These are phyloP conservation scores for Naegleria lovaniensis DNA, from an alignment of 208 protist genomes.

Conservation along the genomic window DNA sequence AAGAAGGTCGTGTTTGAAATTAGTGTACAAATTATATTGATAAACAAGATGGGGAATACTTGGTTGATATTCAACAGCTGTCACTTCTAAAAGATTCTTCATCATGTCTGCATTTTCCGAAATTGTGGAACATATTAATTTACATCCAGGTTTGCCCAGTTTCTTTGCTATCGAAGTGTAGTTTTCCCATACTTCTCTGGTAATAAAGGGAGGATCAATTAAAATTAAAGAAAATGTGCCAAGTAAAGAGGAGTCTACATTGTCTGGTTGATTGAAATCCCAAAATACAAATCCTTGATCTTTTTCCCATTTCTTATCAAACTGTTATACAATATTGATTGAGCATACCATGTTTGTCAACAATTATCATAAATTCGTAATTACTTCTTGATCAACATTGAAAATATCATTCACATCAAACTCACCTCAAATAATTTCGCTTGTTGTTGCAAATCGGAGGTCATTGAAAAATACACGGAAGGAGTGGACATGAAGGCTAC, in stretches of 20 bases:
- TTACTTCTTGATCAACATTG: too few species aligned
- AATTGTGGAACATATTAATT: slow-evolving; percentile 73
- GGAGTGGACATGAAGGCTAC: slow-evolving; percentile 80
- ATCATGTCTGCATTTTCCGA: slow-evolving; percentile 65
- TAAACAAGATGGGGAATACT: slow-evolving; percentile 73
- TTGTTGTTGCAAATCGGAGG: slow-evolving; percentile 29
- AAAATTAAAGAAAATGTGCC: slow-evolving; percentile 75
- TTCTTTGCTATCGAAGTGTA: slow-evolving; percentile 64
- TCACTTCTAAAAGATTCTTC: slow-evolving; percentile 57
- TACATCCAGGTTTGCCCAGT: slow-evolving; percentile 41
- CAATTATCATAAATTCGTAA: too few species aligned
- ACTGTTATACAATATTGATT: slow-evolving; percentile 67
- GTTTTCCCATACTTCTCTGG: slow-evolving; percentile 67
- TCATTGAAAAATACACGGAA: slow-evolving; percentile 73
- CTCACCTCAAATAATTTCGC: slow-evolving; percentile 33
- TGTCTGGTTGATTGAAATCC: slow-evolving; percentile 64
- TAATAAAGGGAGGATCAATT: slow-evolving; percentile 88
- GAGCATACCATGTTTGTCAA: slow-evolving; percentile 28
- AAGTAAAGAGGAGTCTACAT: slow-evolving; percentile 62
- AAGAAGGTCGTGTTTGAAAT: not conserved
- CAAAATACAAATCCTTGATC: slow-evolving; percentile 70
- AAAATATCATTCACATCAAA: not conserved
- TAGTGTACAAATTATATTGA: slow-evolving; percentile 80
- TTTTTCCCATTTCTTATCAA: slow-evolving; percentile 63
- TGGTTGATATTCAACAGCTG: slow-evolving; percentile 61